Conservation (phyloP, 1,139 yeast species). For the Protomyces macrosporus region DNA sequence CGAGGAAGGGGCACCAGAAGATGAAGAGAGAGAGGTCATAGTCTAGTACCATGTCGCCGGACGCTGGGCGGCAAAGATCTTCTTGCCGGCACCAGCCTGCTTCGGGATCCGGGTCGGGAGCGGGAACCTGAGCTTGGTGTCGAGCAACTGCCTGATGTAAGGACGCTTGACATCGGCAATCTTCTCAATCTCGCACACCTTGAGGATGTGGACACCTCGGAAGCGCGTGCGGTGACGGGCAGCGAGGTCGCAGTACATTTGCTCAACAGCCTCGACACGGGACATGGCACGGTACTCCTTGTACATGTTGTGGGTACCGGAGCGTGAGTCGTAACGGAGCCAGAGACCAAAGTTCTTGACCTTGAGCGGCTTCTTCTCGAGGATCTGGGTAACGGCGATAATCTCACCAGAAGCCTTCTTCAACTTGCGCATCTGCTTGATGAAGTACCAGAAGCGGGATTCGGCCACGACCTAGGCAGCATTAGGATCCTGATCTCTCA, state of each 20-base stretch:
- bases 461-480: constrained; percentile 87
- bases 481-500: not conserved
- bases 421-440: constrained; percentile 98
- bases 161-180: constrained; percentile 98
- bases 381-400: constrained; percentile 80
- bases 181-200: constrained; percentile 98
- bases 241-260: constrained; percentile 99
- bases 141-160: constrained; percentile 94
- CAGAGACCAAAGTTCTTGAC: constrained; percentile 99
- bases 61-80: constrained; percentile 84
- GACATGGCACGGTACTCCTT: constrained; percentile 99
- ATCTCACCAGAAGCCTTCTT: constrained; percentile 99
- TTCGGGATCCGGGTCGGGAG: constrained; percentile 92
- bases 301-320: constrained; percentile 99
- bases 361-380: constrained; percentile 97
- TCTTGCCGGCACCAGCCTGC: constrained; percentile 58
- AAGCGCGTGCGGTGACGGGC: constrained; percentile 99
- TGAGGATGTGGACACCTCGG: constrained; percentile 87
- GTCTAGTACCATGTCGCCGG: constrained; percentile 93
- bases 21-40: not conserved
- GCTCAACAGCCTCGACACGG: constrained; percentile 98
- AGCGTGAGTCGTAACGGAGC: constrained; percentile 99
- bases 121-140: constrained; percentile 98
- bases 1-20: too few relatives aligned
- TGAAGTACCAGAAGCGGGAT: constrained; percentile 99